phyloP scores from a whole-genome alignment of 2,329 filamentous ascomycete genomes.

The Penicillium freii region DNA sequence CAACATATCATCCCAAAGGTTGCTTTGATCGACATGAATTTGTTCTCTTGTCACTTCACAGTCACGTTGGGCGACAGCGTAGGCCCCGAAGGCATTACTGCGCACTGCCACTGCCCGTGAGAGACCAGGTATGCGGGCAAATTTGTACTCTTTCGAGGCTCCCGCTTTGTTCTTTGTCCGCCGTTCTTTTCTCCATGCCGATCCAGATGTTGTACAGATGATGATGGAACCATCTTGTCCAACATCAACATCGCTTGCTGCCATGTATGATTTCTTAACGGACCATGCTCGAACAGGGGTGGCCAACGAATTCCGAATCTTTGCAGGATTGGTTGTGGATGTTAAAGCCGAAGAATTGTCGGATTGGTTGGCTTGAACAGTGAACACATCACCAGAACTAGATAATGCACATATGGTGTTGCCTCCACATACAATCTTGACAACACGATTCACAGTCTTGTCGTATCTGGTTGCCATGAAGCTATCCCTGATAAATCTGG shows the following conservation, averaged over 20 bases:
- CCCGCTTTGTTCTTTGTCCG: slow-evolving; percentile 74
- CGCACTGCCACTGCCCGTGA: slow-evolving; percentile 80
- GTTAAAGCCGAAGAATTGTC: slow-evolving; percentile 60
- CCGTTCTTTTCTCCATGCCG: slow-evolving; percentile 86
- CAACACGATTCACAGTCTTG: slow-evolving; percentile 64
- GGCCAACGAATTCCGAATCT: slow-evolving; percentile 80
- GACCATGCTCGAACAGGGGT: slow-evolving; percentile 82
- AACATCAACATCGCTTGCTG: slow-evolving; percentile 80
- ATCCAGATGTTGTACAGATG: slow-evolving; percentile 85
- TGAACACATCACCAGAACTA: slow-evolving; percentile 81
- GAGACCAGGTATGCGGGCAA: slow-evolving; percentile 82
- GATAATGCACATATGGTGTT: slow-evolving; percentile 90
- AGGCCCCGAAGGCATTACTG: slow-evolving; percentile 86
- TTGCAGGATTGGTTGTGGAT: slow-evolving; percentile 89
- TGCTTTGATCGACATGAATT: slow-evolving; percentile 64
- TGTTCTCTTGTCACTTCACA: slow-evolving; percentile 74
- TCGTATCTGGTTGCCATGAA: slow-evolving; percentile 67
- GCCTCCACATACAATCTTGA: slow-evolving; percentile 76
- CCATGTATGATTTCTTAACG: slow-evolving; percentile 77
- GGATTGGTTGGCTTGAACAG: slow-evolving; percentile 69
- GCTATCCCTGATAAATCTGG: slow-evolving; percentile 65
- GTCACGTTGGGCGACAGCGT: slow-evolving; percentile 81
- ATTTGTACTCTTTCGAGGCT: slow-evolving; percentile 88
- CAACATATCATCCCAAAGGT: slow-evolving; percentile 71
- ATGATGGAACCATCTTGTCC: slow-evolving; percentile 94